phyloP scores from a whole-genome alignment of 306 rosid genomes.

The Echinosophora koreensis region DNA sequence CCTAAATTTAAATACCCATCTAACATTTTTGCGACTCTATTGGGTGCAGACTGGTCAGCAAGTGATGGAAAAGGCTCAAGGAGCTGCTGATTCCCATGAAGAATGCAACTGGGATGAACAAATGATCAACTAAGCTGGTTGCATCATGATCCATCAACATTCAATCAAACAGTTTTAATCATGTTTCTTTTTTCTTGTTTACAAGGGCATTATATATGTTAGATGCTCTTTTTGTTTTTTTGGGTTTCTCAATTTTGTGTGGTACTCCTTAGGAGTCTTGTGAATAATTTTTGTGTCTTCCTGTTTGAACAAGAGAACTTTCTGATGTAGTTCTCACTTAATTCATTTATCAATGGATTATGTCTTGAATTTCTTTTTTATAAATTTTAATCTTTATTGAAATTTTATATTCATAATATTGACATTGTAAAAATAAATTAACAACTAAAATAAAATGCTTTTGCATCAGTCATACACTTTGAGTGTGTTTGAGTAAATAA shows the following conservation, averaged over 20 bases:
- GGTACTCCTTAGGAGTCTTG: not conserved
- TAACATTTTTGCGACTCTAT: not conserved
- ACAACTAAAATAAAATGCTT: too few relatives aligned
- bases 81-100: slow-evolving; percentile 67
- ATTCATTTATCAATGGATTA: not conserved
- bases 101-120: slow-evolving; percentile 75
- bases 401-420: not conserved
- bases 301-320: not conserved
- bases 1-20: not conserved
- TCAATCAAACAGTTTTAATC: not conserved
- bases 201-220: slow-evolving; percentile 24
- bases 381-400: not conserved
- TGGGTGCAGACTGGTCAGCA: slow-evolving; percentile 58
- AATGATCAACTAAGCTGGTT: slow-evolving; percentile 39
- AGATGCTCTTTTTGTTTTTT: slow-evolving; percentile 7
- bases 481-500: too few relatives aligned
- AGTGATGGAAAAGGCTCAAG: slow-evolving; percentile 58
- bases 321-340: slow-evolving; percentile 35
- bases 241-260: not conserved
- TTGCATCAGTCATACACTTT: too few relatives aligned
- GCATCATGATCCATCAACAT: slow-evolving; percentile 9
- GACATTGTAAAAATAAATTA: too few relatives aligned
- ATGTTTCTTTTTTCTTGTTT: not conserved
- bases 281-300: not conserved
- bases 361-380: not conserved